Conservation (phyloP, 108 stramenopile species). For the Skeletonema tropicum region DNA sequence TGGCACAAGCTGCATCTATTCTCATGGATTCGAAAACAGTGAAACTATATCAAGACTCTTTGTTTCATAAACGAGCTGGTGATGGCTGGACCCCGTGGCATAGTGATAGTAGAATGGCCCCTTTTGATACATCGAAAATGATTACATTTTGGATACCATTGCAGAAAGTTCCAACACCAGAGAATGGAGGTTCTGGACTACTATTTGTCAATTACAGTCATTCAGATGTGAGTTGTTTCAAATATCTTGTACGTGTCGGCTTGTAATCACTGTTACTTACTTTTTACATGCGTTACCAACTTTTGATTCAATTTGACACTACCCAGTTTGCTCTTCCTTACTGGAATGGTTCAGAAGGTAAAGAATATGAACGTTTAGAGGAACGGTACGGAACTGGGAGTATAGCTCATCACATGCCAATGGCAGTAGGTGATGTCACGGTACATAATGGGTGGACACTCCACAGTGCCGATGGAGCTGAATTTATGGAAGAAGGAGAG, state of each 20-base stretch:
- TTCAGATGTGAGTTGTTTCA: constrained; percentile 40
- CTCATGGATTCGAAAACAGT: constrained; percentile 71
- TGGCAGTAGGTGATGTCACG: constrained; percentile 75
- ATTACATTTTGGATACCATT: constrained; percentile 90
- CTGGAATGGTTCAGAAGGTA: constrained; percentile 71
- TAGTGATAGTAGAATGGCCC: constrained; percentile 87
- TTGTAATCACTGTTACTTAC: not conserved
- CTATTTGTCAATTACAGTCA: constrained; percentile 78
- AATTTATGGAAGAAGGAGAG: constrained; percentile 6
- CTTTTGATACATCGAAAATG: constrained; percentile 85
- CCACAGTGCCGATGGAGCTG: constrained; percentile 77
- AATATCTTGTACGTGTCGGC: not conserved
- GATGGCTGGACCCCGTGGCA: constrained; percentile 91
- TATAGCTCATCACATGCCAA: constrained; percentile 74
- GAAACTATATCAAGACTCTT: constrained; percentile 84
- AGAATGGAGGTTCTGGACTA: constrained; percentile 66
- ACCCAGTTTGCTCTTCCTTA: constrained; percentile 72
- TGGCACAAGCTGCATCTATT: constrained; percentile 57
- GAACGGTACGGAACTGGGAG: constrained; percentile 40
- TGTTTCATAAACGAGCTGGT: constrained; percentile 76
- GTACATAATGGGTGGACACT: constrained; percentile 88
- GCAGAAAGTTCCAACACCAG: constrained; percentile 54
- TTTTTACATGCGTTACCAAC: not conserved
- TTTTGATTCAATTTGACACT: not conserved
- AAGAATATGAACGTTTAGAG: constrained; percentile 65